Conservation (phyloP, 2,329 filamentous ascomycete genomes). For the Fusarium liriodendri region DNA sequence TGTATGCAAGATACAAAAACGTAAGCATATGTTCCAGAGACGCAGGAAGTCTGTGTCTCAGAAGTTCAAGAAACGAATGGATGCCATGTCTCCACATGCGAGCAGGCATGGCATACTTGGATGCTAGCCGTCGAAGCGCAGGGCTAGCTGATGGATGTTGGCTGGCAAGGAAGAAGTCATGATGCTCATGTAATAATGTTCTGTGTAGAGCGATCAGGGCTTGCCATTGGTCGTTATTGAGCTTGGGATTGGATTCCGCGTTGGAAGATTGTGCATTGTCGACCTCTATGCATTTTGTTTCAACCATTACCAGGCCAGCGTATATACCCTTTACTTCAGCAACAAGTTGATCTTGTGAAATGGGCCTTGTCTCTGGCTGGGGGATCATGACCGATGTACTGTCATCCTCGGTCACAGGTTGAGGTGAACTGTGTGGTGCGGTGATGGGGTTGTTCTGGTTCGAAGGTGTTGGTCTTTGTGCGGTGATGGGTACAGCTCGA, state of each 20-base stretch:
- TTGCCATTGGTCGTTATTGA: constrained; percentile 82
- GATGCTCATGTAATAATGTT: constrained; percentile 83
- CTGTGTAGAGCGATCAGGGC: constrained; percentile 84
- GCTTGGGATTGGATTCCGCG: constrained; percentile 53
- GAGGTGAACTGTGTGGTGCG: background rate
- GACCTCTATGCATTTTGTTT: constrained; percentile 87
- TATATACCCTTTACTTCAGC: constrained; percentile 89
- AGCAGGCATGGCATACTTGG: constrained; percentile 90
- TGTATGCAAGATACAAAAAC: constrained; percentile 90
- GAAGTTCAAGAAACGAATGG: constrained; percentile 82
- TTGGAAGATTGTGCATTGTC: constrained; percentile 70
- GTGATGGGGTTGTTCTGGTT: constrained; percentile 4
- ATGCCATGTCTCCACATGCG: constrained; percentile 96
- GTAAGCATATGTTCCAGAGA: constrained; percentile 90
- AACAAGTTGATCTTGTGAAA: constrained; percentile 82
- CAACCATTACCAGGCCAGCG: constrained; percentile 84
- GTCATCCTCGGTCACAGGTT: constrained; percentile 15
- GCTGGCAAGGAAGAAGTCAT: constrained; percentile 87
- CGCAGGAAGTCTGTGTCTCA: constrained; percentile 78
- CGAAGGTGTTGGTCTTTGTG: constrained; percentile 5
- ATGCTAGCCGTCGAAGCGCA: constrained; percentile 74
- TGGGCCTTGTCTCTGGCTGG: constrained; percentile 48
- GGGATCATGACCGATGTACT: constrained; percentile 24
- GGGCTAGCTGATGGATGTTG: constrained; percentile 84
- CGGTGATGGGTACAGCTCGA: constrained; percentile 8